These are phyloP conservation scores for Lizonia empirigonia DNA, from an alignment of 2,329 filamentous ascomycete genomes.

Conservation along the genomic window DNA sequence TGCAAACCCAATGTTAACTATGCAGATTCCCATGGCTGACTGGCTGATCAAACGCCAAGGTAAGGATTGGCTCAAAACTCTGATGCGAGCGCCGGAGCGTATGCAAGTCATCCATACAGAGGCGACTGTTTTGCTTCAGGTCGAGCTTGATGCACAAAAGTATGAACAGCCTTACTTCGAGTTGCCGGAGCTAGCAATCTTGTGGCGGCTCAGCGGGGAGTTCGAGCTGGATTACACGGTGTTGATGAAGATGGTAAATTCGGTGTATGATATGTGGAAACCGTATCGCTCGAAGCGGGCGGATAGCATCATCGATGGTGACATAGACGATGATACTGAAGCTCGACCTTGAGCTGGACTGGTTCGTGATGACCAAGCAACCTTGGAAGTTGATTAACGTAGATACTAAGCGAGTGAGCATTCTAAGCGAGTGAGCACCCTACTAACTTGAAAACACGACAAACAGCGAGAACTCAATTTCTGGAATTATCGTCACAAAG, in stretches of 20 bases:
- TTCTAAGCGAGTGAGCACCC: no score
- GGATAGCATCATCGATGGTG: neutral
- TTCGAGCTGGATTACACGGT: slow-evolving; percentile 1
- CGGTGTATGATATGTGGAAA: slow-evolving; percentile 2
- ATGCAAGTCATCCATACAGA: neutral
- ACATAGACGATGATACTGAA: neutral
- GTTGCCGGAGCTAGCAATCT: neutral
- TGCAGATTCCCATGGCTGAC: slow-evolving; percentile 9
- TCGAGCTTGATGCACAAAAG: neutral
- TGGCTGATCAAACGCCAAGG: neutral
- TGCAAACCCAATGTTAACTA: neutral
- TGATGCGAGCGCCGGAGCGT: neutral
- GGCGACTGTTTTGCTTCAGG: neutral
- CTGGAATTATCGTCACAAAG: no score
- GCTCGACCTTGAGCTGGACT: no score
- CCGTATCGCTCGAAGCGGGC: neutral
- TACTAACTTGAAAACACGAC: no score
- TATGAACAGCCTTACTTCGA: neutral
- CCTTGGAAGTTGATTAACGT: no score
- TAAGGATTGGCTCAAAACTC: neutral
- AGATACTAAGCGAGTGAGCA: no score
- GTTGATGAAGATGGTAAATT: slow-evolving; percentile 1
- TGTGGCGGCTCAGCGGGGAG: neutral
- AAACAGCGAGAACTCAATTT: no score
- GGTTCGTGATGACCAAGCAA: neutral